phyloP scores from a whole-genome alignment of 2,329 filamentous ascomycete species.

The Diaporthe sp. region DNA sequence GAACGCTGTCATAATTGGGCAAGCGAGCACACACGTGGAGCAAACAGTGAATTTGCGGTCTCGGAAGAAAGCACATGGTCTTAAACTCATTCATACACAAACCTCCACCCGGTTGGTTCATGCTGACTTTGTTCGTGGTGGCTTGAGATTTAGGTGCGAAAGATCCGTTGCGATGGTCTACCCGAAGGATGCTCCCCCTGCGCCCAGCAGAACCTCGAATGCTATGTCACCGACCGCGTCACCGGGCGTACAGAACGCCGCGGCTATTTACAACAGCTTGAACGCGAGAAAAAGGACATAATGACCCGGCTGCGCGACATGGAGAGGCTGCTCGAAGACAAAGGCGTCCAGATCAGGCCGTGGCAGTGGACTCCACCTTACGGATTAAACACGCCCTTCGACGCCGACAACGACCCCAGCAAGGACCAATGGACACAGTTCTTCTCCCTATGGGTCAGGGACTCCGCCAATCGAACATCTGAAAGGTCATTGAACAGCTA shows the following conservation, averaged over 20 bases:
- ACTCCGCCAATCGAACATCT: slow-evolving; percentile 52
- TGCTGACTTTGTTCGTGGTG: slow-evolving; percentile 7
- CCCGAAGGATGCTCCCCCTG: slow-evolving; percentile 88
- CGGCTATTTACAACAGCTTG: slow-evolving; percentile 83
- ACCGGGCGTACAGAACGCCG: slow-evolving; percentile 84
- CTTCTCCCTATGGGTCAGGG: slow-evolving; percentile 53
- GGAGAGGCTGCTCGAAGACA: slow-evolving; percentile 73
- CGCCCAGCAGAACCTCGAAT: slow-evolving; percentile 80
- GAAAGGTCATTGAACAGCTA: slow-evolving; percentile 40
- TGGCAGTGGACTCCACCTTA: slow-evolving; percentile 55
- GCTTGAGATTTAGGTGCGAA: slow-evolving; percentile 72
- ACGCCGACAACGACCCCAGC: slow-evolving; percentile 48
- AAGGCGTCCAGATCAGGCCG: slow-evolving; percentile 72
- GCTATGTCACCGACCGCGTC: slow-evolving; percentile 88
- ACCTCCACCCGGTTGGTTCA: too few species aligned
- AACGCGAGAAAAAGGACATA: slow-evolving; percentile 79
- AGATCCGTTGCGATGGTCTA: slow-evolving; percentile 88
- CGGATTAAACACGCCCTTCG: slow-evolving; percentile 47
- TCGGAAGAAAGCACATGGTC: not conserved
- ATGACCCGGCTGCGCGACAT: slow-evolving; percentile 76
- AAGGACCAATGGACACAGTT: slow-evolving; percentile 55
- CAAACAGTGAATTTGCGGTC: too few species aligned
- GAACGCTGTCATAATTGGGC: slow-evolving; percentile 5
- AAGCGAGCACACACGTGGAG: not conserved
- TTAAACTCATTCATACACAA: not conserved